These are phyloP conservation scores for Termitomyces sp. DNA, from an alignment of 768 basidiomycete species.

Conservation along the genomic window DNA sequence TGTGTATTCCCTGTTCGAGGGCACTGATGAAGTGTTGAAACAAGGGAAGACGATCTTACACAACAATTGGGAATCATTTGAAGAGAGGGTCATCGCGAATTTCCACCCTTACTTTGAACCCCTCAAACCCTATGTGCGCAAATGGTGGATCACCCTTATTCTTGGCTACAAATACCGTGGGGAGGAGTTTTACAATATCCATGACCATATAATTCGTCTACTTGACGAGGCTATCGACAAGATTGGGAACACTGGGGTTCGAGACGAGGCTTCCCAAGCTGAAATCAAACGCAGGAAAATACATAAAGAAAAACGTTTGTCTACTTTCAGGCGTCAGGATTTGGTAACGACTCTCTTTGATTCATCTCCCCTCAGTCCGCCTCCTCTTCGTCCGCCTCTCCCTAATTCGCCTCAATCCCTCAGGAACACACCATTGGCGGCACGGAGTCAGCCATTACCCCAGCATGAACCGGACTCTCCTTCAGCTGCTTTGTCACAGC, in stretches of 20 bases:
- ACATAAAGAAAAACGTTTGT: too few species aligned
- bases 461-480: too few species aligned
- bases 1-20: neutral
- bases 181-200: neutral
- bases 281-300: neutral
- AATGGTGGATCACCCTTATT: conserved; percentile 1
- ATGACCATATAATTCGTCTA: neutral
- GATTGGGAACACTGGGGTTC: neutral
- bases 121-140: neutral
- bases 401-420: too few species aligned
- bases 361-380: too few species aligned
- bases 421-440: too few species aligned
- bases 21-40: neutral
- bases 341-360: too few species aligned
- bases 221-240: neutral
- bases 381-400: too few species aligned
- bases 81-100: neutral
- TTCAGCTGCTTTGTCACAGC: too few species aligned
- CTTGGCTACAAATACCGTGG: neutral
- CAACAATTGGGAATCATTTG: neutral
- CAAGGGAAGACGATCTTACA: neutral
- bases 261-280: neutral
- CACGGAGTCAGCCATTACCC: too few species aligned
- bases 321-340: too few species aligned
- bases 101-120: neutral